Evolutionary conservation across 2,329 filamentous ascomycete species (phyloP), one percentile per base, ranked within the genome.

Genomic region (Fusarium subglutinans): DNA sequence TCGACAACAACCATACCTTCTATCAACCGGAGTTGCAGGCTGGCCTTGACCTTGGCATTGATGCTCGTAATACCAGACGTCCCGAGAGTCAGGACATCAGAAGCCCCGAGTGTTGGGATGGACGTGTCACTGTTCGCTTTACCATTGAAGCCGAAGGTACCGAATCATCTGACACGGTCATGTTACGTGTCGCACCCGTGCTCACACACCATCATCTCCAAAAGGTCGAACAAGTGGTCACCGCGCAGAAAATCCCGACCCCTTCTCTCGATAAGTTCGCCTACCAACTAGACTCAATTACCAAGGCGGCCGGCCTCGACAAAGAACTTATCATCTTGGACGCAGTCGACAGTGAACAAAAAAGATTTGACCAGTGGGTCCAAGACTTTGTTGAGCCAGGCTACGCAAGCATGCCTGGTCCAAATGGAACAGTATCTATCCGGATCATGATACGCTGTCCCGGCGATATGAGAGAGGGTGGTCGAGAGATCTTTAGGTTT

Each of bases 351-450:
- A 33, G 30, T 1, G 5, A 33, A 33, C 12, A 33, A 33, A 13
- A 30, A 33, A 6, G 30, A 33, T 33, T 33, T 33, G 30, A 33
- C 30, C 12, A 14, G 13, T 33, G 35, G 83, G 77, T 77, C 2
- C 83, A 84, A 66, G 83, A 85, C 63, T 79, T 82, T 53, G 65
- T 84, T 35, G 82, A 84, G 73, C 80, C 83, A 1, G 83, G 71
- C 1, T 85, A 82, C 65, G 75, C 79, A 5, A 82, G 80, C 57
- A 84, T 84, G 72, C 83, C 83, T 1, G 82, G 82, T 1, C 81
- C 80, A 0, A 43, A 81, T 6, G 80, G 82, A 0, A 69, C 80
- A 3, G 69, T 81, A 20, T 64, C 75, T 1, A 67, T 83, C 10
- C 78, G 78, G 10, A 72, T 83, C 28, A 76, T 82, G 61, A 68